Base-by-base conservation (phyloP, 768 basidiomycete species). In the Kwoniella botswanensis region DNA sequence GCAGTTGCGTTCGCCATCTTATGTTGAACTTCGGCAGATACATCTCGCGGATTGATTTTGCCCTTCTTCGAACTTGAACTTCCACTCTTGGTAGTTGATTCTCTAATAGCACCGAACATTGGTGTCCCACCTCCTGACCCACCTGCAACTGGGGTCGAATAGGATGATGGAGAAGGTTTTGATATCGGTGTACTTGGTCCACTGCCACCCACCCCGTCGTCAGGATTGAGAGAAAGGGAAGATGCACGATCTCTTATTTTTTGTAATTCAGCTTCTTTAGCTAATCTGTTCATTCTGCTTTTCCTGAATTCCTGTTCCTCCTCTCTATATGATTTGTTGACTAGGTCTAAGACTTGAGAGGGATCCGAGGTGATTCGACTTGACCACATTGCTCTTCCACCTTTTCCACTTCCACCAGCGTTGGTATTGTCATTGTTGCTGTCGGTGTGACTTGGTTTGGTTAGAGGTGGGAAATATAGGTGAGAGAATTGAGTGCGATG, bases 1-100 rank as follows among this genome's bases (percentile, higher is more conserved):
- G 79, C 77, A 10, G 74, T 77, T 15, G 76, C 68, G 60, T 80
- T 80, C 3, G 73, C 70, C 74, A 78, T 74, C 66, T 77, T 78
- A 52, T 74, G 71, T 11, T 72, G 71, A 2, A 75, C 76, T 21
- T 78, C 79, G 2, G 79, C 74, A 26, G 69, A 71, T 11, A 78
- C 64, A 62, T 80, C 75, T 56, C 67, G 59, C 12, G 63, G 67
- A 26, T 62, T 76, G 11, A 64, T 63, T 35, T 62, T 70, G n/a
- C 44, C 57, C 60, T 56, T 65, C 41, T 41, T 56, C 5, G 22
- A 26, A 43, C 26, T 58, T 13, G 53, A 18, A 15, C 35, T 24
- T 17, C 63, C 54, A 57, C n/a, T 44, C 17, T 58, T 44, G 12
- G 55, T 54, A n/a, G 43, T 3, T 12, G 71, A 63, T 50, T 76